Evolutionary conservation across 176 grass and related monocot species (phyloP).

Genomic region (Bolboschoenus planiculmis): DNA sequence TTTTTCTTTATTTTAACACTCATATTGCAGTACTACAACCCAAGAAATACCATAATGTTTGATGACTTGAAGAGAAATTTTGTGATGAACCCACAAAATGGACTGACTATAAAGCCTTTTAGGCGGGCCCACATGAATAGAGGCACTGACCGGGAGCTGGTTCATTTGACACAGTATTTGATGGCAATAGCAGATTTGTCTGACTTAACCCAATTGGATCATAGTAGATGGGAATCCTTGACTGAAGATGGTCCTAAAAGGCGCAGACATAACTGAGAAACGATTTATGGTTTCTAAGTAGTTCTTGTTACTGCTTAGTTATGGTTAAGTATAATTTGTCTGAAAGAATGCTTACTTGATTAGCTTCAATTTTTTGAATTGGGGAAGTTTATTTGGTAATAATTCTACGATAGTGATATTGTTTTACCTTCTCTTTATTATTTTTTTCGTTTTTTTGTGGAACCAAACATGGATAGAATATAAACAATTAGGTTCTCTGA

Average conservation of each 20-base stretch:
- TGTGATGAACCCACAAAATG: conserved; percentile 97
- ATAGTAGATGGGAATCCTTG: conserved; percentile 72
- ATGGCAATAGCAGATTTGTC: conserved; percentile 71
- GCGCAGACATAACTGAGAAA: conserved; percentile 42
- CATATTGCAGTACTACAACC: conserved; percentile 72
- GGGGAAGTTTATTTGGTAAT: not conserved
- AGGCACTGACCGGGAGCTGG: conserved; percentile 55
- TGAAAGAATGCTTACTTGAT: not conserved
- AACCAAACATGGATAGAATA: not conserved
- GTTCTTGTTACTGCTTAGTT: not conserved
- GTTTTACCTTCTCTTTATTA: not conserved
- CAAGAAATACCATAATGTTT: conserved; percentile 91
- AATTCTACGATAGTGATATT: not conserved
- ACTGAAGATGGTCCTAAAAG: conserved; percentile 59
- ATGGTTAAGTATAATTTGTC: not conserved
- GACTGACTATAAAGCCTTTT: conserved; percentile 72
- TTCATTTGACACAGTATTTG: conserved; percentile 76
- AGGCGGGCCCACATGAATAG: conserved; percentile 68
- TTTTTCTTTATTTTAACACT: not conserved
- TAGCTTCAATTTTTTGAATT: not conserved
- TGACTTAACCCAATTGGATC: conserved; percentile 75
- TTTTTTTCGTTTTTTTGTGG: not conserved
- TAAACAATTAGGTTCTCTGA: not conserved
- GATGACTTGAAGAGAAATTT: conserved; percentile 93
- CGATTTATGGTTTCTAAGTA: not conserved